Base-by-base conservation (phyloP, 148 eudicot species). In the Mesembryanthemum crystallinum region DNA sequence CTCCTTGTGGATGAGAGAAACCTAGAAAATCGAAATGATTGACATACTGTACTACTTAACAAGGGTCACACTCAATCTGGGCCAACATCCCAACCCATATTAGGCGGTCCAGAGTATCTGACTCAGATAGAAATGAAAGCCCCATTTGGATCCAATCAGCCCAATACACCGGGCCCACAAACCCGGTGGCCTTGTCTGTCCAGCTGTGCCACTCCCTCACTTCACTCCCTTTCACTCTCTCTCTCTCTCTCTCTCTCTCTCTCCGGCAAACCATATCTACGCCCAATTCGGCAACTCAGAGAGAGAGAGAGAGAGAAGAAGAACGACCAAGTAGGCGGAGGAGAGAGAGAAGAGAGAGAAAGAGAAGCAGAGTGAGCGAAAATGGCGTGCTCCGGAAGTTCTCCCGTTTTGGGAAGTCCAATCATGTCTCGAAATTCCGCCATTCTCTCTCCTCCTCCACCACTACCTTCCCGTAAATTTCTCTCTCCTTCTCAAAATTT, bases 301-400 rank as follows among this genome's bases (percentile, higher is more conserved):
- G 72, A 65, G 66, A 65, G 66, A 70, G 66, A 64, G 73, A 71
- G 33, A 51, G 23, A 29, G 49, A 45, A 8, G 49, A 4, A 18
- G 15, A n/a, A 52, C 57, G 57, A 52, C 3, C 5, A 47, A 59
- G 49, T 30, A 54, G 66, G 73, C 24, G 17, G 30, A 72, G 23
- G 62, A 30, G 73, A 54, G 77, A n/a, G n/a, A n/a, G n/a, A n/a
- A n/a, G n/a, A n/a, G n/a, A n/a, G n/a, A n/a, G n/a, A n/a, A n/a
- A n/a, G n/a, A 13, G 49, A 66, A 64, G 20, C 29, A 25, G 42
- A 24, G 14, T 4, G 27, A 11, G 58, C 55, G 58, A 39, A 17
- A 76, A 86, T 83, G 86, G 81, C 83, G 80, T 77, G 52, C 54
- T 63, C 73, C 4, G 65, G 75, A 39, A 67, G 23, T 52, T 60